Percentiles rank a stretch among this genome's conserved stretches.
These are phyloP conservation scores for Terana coerulea DNA, from an alignment of 768 basidiomycete genomes.

Conservation along the genomic window DNA sequence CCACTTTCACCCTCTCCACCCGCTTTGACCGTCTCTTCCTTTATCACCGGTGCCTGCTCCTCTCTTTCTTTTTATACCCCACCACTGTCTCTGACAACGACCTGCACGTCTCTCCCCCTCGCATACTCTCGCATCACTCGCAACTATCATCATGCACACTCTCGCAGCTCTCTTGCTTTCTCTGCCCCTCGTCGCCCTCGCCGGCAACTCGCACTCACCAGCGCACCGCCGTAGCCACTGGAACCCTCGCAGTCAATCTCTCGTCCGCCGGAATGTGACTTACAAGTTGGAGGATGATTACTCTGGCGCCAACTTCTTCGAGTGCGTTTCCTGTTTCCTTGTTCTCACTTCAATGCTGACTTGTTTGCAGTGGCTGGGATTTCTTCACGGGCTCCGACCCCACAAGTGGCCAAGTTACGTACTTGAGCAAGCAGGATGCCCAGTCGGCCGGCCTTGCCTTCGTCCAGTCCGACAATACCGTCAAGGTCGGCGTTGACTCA, in stretches of 20 bases:
- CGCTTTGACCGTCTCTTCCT: conserved; percentile 5
- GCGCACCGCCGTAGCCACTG: conserved; percentile 23
- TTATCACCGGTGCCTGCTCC: conserved; percentile 4
- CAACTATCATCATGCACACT: conserved; percentile 8
- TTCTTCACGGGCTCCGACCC: conserved; percentile 66
- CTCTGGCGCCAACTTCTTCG: conserved; percentile 54
- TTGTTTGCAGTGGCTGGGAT: conserved; percentile 52
- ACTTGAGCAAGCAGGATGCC: conserved; percentile 45
- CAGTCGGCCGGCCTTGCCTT: conserved; percentile 52
- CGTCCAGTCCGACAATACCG: conserved; percentile 53
- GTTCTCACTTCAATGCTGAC: background rate
- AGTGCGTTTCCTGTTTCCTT: conserved; percentile 35
- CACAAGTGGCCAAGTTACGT: conserved; percentile 67
- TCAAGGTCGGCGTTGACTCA: conserved; percentile 62
- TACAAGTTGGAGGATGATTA: conserved; percentile 38
- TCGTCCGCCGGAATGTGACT: conserved; percentile 20
- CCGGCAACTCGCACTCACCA: conserved; percentile 27
- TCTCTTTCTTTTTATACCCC: conserved; percentile 11
- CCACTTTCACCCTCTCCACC: background rate
- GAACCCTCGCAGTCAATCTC: conserved; percentile 22
- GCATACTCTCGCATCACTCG: background rate
- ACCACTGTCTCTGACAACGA: no score
- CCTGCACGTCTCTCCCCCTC: background rate
- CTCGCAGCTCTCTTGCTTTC: conserved; percentile 27
- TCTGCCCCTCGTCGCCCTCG: conserved; percentile 34